Base-by-base conservation (phyloP, 805 yeast genomes). In the Sugiyamaella mastotermitis region DNA sequence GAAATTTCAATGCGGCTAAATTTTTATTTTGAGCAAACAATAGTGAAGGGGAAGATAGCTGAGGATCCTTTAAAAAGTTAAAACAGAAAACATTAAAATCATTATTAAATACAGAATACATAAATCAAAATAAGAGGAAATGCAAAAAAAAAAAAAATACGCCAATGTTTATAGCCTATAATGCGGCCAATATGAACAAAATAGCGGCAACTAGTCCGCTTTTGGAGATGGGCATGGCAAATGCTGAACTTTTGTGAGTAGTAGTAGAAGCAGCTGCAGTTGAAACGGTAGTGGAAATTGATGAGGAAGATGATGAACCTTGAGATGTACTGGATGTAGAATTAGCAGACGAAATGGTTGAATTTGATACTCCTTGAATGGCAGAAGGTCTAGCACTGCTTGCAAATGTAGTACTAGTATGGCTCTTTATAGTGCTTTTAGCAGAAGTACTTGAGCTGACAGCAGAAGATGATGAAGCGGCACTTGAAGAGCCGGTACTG, bases 381-480 rank as follows among this genome's bases (percentile, higher is more conserved):
- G n/a, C n/a, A n/a, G n/a, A n/a, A n/a, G n/a, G n/a, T n/a, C n/a
- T n/a, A n/a, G n/a, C n/a, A n/a, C n/a, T n/a, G n/a, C n/a, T n/a
- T n/a, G n/a, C n/a, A n/a, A n/a, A n/a, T n/a, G n/a, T n/a, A n/a
- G n/a, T n/a, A n/a, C n/a, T n/a, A n/a, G n/a, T n/a, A n/a, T n/a
- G n/a, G n/a, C n/a, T n/a, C n/a, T n/a, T n/a, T n/a, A n/a, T n/a
- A n/a, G n/a, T n/a, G n/a, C n/a, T n/a, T 22, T 27, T 27, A 16
- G 33, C 6, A 9, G 30, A 7, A 7, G 37, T 9, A 16, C 31
- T 15, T 7, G 39, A 13, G 10, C 20, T 18, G 9, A 21, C 17
- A 1, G 42, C 11, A 7, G 35, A 14, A n/a, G 42, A 31, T 17
- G 41, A 31, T 8, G 25, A 18, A 11, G 40, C 20, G n/a, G 37